These are phyloP conservation scores for Catharanthus roseus DNA, from an alignment of 257 asterid genomes.

Conservation along the genomic window DNA sequence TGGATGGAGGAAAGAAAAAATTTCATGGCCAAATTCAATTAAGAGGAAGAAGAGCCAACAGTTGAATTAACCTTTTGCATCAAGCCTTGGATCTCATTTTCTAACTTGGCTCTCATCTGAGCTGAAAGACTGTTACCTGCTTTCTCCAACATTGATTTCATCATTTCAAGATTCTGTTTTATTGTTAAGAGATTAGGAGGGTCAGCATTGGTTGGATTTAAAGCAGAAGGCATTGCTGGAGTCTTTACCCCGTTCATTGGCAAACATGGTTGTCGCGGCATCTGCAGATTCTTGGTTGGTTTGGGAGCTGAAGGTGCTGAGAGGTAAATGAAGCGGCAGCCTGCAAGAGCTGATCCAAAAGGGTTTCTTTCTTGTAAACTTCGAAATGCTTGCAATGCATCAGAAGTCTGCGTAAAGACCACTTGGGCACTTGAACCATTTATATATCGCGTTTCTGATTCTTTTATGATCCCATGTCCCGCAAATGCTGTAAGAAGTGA, in stretches of 20 bases:
- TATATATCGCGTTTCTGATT: conserved; percentile 10
- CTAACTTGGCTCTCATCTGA: conserved; percentile 56
- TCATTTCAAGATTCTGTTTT: conserved; percentile 66
- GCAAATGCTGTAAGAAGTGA: conserved; percentile 1
- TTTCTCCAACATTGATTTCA: conserved; percentile 63
- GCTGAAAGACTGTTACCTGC: conserved; percentile 52
- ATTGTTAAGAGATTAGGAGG: conserved; percentile 42
- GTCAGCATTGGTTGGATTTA: conserved; percentile 15
- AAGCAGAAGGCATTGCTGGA: conserved; percentile 14
- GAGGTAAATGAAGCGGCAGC: background rate
- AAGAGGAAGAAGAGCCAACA: conserved; percentile 39
- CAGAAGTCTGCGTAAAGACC: background rate
- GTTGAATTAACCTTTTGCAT: conserved; percentile 46
- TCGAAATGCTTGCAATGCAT: conserved; percentile 7
- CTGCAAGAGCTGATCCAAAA: conserved; percentile 9
- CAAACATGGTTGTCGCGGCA: conserved; percentile 10
- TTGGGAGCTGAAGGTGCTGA: background rate
- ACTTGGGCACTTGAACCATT: conserved; percentile 5
- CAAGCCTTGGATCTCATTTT: conserved; percentile 57
- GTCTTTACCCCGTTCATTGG: conserved; percentile 22
- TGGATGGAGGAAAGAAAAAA: background rate
- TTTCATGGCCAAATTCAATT: conserved; percentile 8
- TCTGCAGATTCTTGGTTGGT: conserved; percentile 3
- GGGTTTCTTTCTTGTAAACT: conserved; percentile 4
- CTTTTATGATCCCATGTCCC: conserved; percentile 2